phyloP scores from a whole-genome alignment of 2,329 filamentous ascomycete species.

The Rutstroemia sydowiana region DNA sequence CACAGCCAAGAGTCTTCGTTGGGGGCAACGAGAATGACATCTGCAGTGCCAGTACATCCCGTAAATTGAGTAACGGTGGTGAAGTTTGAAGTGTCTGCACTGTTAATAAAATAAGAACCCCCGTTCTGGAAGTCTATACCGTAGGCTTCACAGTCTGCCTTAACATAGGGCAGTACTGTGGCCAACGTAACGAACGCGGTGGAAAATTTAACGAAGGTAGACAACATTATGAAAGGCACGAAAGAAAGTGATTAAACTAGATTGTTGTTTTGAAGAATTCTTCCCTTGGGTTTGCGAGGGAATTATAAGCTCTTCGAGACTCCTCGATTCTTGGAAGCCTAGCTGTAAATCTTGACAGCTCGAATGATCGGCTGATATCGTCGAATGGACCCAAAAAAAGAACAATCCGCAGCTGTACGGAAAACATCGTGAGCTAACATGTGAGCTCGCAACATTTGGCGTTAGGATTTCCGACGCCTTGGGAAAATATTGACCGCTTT shows the following conservation, averaged over 20 bases:
- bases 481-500: background rate
- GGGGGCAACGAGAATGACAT: constrained; percentile 7
- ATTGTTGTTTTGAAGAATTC: background rate
- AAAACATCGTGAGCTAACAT: background rate
- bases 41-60: background rate
- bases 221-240: constrained; percentile 4
- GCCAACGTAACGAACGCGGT: constrained; percentile 4
- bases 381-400: constrained; percentile 8
- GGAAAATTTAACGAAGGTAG: background rate
- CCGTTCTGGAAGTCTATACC: constrained; percentile 10
- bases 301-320: constrained; percentile 1
- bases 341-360: background rate
- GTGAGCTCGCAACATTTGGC: background rate
- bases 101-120: constrained; percentile 6
- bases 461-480: background rate
- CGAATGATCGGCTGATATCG: background rate
- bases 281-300: background rate
- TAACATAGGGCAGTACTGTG: background rate
- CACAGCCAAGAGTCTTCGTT: constrained; percentile 7
- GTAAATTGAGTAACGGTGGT: constrained; percentile 7
- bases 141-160: constrained; percentile 6
- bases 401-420: constrained; percentile 1
- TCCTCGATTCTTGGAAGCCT: background rate
- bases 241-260: background rate
- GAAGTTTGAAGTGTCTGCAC: constrained; percentile 1